Base-by-base conservation (phyloP, 805 yeast species). In the Saccharomyces mikatae region DNA sequence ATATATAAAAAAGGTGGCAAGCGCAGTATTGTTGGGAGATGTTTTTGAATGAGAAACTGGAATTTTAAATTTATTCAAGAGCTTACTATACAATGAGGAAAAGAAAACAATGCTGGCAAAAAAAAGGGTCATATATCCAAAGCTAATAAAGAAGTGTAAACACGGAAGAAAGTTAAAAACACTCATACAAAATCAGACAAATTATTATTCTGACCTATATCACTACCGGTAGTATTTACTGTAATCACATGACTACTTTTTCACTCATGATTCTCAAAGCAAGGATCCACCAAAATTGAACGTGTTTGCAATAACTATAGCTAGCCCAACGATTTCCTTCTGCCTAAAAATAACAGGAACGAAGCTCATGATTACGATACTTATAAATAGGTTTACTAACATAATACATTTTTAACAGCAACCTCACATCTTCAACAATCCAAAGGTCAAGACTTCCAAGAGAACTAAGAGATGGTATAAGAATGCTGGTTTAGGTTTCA, bases 351-450 rank as follows among this genome's bases (percentile, higher is more conserved):
- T 29, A 36, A 8, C 17, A 17, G 22, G 22, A 3, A 17, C 24
- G 24, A 36, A 6, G 14, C 48, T 24, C 17, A 17, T 21, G 48
- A 44, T 17, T 36, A 36, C 17, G 17, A 5, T n/a, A 6, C 21
- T 8, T 1, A 36, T n/a, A 10, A 36, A 36, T 11, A 9, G 11
- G 22, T 36, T 36, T 36, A 36, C 44, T 36, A 36, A 36, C 44
- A 36, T 36, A 6, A n/a, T 17, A 17, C 50, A 57, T 50, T 52
- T 27, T n/a, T 47, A 54, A 63, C 74, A 89, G 99, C 99, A 94
- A 89, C 99, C 98, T 77, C 99, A 94, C 86, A 92, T 94, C 86
- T 94, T 94, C 96, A 91, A 90, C 83, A 94, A 94, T 92, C 90
- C 98, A 86, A 94, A 94, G 89, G 86, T 97, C 73, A 91, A 89